Evolutionary conservation across 306 rosid species (phyloP).

Genomic region (Notholithocarpus densiflorus): DNA sequence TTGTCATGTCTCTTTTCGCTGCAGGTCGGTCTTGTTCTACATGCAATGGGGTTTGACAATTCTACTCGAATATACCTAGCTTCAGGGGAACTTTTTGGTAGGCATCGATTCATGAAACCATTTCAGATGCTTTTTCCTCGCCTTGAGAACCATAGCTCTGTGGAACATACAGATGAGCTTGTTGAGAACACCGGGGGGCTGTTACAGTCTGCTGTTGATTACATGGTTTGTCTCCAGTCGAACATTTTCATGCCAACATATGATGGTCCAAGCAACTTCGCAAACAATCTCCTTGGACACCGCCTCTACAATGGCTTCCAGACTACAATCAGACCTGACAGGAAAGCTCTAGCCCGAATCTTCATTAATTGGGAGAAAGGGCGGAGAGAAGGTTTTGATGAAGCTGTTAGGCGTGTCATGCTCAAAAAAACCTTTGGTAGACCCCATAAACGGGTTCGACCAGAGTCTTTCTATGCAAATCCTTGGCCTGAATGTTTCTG

Average conservation of each 20-base stretch:
- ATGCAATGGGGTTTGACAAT: slow-evolving; percentile 51
- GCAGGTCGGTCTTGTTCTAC: slow-evolving; percentile 88
- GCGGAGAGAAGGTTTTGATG: slow-evolving; percentile 58
- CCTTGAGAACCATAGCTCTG: slow-evolving; percentile 81
- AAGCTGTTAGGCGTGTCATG: slow-evolving; percentile 72
- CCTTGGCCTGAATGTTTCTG: slow-evolving; percentile 99
- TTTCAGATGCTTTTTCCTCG: slow-evolving; percentile 71
- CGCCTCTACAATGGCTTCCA: slow-evolving; percentile 94
- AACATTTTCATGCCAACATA: slow-evolving; percentile 98
- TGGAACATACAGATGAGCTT: slow-evolving; percentile 74
- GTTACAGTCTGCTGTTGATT: slow-evolving; percentile 93
- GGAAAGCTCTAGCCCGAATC: slow-evolving; percentile 86
- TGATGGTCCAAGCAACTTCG: slow-evolving; percentile 99
- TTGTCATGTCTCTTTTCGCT: slow-evolving; percentile 2
- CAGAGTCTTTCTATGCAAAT: slow-evolving; percentile 95
- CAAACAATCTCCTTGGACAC: slow-evolving; percentile 96
- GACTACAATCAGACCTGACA: slow-evolving; percentile 81
- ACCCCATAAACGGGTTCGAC: slow-evolving; percentile 75
- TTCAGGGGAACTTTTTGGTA: slow-evolving; percentile 91
- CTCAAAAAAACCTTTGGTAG: slow-evolving; percentile 77
- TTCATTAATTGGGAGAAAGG: slow-evolving; percentile 77
- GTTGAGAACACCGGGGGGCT: slow-evolving; percentile 73
- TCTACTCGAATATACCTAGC: slow-evolving; percentile 57
- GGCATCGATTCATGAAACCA: slow-evolving; percentile 82
- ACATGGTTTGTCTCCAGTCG: slow-evolving; percentile 96